Base-by-base conservation (phyloP, 495 filamentous ascomycete genomes). In the Lindgomyces ingoldianus region DNA sequence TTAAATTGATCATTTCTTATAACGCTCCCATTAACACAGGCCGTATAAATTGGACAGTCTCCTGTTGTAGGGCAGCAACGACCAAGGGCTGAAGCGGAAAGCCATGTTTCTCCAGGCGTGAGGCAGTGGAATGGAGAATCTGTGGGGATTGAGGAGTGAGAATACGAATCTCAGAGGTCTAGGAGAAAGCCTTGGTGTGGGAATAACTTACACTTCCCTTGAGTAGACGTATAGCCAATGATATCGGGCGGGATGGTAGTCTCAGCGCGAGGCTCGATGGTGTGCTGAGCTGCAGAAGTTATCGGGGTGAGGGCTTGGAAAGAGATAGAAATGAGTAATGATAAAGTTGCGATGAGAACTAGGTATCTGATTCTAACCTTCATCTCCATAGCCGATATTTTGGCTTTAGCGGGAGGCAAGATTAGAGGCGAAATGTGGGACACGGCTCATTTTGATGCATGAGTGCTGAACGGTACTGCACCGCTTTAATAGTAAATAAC, bases 1-100 rank as follows among this genome's bases (percentile, higher is more conserved):
- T 19, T 11, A 41, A 49, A 49, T 26, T 60, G 57, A 24, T 60
- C n/a, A 50, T 60, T 60, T 1, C 44, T 27, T 2, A 39, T 11
- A n/a, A 60, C 36, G 46, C 25, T 49, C 3, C 57, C 57, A 4
- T 42, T 19, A 26, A 60, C 12, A 18, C 57, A 60, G 11, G 24
- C 27, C 0, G 42, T 60, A 14, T 36, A 60, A 16, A 60, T 14
- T 2, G 57, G 57, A 50, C 57, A 60, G 57, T 60, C 24, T 1
- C 2, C 24, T 4, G 6, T 22, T 1, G 44, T 25, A 24, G 24
- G 24, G 25, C 44, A 50, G 21, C 57, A 58, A 12, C 55, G 36
- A 6, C 19, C 55, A 18, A 12, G 47, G 42, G 14, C 41, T 29
- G 55, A 22, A 4, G 27, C 55, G 1, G 9, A 3, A 3, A 46